Evolutionary conservation across 2,329 filamentous ascomycete genomes (phyloP), one percentile per base, ranked within the genome.

Genomic region (Fusarium neocosmosporiellum): DNA sequence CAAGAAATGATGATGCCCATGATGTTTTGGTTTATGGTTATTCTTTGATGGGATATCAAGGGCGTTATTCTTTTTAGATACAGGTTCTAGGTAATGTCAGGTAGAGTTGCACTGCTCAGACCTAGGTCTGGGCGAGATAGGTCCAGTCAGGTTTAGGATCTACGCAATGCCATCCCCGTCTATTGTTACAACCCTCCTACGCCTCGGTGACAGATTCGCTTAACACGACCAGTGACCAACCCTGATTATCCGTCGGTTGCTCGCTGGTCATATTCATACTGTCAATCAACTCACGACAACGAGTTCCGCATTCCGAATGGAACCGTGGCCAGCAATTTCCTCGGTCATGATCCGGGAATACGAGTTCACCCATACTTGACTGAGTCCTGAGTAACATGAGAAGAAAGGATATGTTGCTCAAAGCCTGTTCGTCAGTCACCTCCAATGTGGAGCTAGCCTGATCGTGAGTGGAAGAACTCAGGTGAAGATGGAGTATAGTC

Each of bases 1-100:
- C 62, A 59, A 67, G 55, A 77, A 80, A 63, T 64, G 54, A 65
- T 63, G 36, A 33, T n/a, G 9, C 39, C 10, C 43, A 53, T 29
- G 27, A 48, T 55, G 48, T 41, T 46, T 67, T 72, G 57, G 43
- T 48, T 59, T 59, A 46, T 27, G 53, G 57, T 36, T 72, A 39
- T 46, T 57, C 33, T 54, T 55, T 50, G 57, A 22, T 24, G 36
- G 33, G 57, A 54, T 66, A 37, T 55, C 48, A 46, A 27, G n/a
- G 54, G 53, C 57, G 67, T 71, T 71, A n/a, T 57, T 63, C 20
- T 57, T 61, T 57, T 53, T n/a, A 27, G 36, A 36, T 64, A 48
- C 46, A 16, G 11, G 57, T 22, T 67, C 16, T 24, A 20, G 14
- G 34, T n/a, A 18, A 16, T 14, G 16, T 14, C 34, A 39, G 33